Base-by-base conservation (phyloP, 257 asterid genomes). In the Plectranthus barbatus region DNA sequence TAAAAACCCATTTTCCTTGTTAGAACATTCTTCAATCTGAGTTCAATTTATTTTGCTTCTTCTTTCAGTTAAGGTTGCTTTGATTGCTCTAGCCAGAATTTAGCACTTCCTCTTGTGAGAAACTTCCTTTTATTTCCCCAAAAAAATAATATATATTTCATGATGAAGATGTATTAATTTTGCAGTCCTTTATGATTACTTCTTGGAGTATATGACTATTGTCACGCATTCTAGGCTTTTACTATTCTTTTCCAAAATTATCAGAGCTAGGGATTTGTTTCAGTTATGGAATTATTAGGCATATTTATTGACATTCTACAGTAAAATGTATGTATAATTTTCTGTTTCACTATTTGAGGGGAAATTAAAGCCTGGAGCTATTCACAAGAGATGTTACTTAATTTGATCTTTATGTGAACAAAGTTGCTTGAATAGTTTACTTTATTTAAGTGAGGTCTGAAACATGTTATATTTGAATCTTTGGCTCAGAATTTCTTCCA, bases 401-500 rank as follows among this genome's bases (percentile, higher is more conserved):
- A 3, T 45, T 11, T 63, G 9, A 47, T 34, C 24, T 56, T n/a
- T 15, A 21, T 66, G 29, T 14, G 20, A 17, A 47, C 51, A 17
- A 47, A 54, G 34, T 23, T 23, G 6, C 40, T 34, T 40, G 21
- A 46, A 52, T 7, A 33, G 50, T 64, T 60, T 56, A 8, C 42
- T 18, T 21, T 37, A 31, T 33, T 9, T 26, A 51, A 21, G 17
- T 18, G 41, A 52, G 14, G 14, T 36, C 61, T 71, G 42, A 54
- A 56, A 46, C 9, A n/a, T 39, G 18, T 50, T 48, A 1, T 40
- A 8, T 20, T 58, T 24, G 36, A 46, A 42, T 53, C 21, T 61
- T 24, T 64, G 62, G 46, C 50, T 66, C 78, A 75, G 76, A 74
- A 48, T 67, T 53, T 67, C 55, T 71, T 34, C 57, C 54, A 52